A percentile compares a stretch with the other conserved stretches of the same genome.
These are phyloP conservation scores for Citrullus colocynthis DNA, from an alignment of 306 rosid genomes.

Conservation along the genomic window DNA sequence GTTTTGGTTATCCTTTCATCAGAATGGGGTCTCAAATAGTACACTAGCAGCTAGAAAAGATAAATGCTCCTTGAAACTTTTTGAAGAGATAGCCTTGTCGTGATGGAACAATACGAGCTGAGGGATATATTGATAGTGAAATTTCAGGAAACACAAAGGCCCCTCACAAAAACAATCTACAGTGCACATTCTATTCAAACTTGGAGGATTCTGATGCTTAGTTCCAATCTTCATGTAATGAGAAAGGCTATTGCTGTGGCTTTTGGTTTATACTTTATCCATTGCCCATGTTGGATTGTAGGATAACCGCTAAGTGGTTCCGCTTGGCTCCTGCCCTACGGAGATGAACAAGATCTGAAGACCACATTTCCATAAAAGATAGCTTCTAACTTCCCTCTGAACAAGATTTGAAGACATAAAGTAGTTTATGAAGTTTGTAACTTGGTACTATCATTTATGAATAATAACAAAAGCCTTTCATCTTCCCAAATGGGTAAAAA, in stretches of 20 bases:
- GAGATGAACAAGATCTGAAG: no score
- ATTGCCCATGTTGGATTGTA: neutral
- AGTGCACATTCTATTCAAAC: neutral
- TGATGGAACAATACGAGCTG: neutral
- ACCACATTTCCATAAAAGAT: neutral
- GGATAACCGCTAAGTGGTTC: neutral
- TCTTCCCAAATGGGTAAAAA: neutral
- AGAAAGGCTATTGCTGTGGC: neutral
- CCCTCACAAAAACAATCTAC: neutral
- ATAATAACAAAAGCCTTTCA: neutral
- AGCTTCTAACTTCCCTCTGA: neutral
- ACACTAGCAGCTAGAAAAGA: neutral
- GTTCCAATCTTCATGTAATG: neutral
- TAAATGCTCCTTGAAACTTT: neutral
- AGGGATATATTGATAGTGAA: slow-evolving; percentile 5
- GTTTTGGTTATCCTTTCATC: neutral
- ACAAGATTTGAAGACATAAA: neutral
- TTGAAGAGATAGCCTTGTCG: neutral
- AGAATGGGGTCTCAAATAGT: slow-evolving; percentile 9
- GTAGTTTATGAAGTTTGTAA: neutral
- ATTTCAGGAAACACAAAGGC: slow-evolving; percentile 1
- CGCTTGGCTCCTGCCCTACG: no score
- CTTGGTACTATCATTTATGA: neutral
- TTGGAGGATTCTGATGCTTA: neutral
- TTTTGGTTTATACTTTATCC: neutral